Evolutionary conservation across 1,139 yeast genomes (phyloP), one percentile per base, ranked within the genome.

Genomic region (Kluyveromyces sp.): DNA sequence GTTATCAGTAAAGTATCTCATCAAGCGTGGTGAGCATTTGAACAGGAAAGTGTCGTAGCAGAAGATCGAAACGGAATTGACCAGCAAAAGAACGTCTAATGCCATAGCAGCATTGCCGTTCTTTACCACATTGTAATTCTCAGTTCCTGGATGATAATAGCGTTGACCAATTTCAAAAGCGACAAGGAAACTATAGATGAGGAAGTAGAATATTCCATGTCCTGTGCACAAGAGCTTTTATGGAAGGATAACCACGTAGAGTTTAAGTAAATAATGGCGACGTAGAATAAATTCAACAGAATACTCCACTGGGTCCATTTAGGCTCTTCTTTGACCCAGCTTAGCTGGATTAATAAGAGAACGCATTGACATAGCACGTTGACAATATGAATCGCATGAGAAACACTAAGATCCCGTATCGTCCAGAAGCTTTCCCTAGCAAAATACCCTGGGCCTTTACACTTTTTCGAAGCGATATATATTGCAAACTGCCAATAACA

Each of bases 1-100:
- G 10, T 62, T 53, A n/a, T 59, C 60, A 3, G 58, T 37, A 48
- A 61, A 76, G 52, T 68, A 69, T 4, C 70, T 71, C 4, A 58
- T 44, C 34, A 78, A 65, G 53, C 76, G 78, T 4, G 60, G 58
- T 4, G 75, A 70, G 3, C 83, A 81, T 10, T 58, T 51, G 54
- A 71, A 79, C 37, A 56, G 58, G 28, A 54, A 55, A 4, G 64
- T 52, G 51, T 77, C 77, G 31, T 77, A 61, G 1, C 63, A 30
- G 27, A 72, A 66, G n/a, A 77, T 61, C 2, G 58, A 49, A 0
- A 65, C 4, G 2, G 75, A 58, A 49, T 71, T 72, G 2, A 60
- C 3, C 7, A 65, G 52, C 1, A 65, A 39, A 25, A 58, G 39
- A 10, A 57, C 33, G 38, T 59, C 60, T 4, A 41, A 33, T 29